A percentile compares a stretch with the other conserved stretches of the same genome.
Evolutionary conservation across 31 red algal species (phyloP).

Genomic region (Bonnemaisonia californica): DNA sequence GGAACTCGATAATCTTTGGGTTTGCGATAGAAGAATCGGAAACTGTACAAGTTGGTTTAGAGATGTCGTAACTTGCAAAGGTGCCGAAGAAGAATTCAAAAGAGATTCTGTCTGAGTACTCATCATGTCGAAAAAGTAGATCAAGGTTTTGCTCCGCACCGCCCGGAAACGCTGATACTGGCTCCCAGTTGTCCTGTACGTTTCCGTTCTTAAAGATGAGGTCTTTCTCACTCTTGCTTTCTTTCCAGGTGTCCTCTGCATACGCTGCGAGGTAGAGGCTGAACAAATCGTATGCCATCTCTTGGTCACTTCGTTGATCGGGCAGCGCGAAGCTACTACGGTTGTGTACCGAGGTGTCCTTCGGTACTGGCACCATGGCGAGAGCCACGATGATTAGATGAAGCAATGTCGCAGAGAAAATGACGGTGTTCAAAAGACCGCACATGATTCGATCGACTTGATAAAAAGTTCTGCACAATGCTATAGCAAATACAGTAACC

Average conservation of each 20-base stretch:
- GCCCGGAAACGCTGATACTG: neutral
- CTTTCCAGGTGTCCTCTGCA: neutral
- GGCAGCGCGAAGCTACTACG: no score
- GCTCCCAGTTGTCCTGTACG: slow-evolving; percentile 16
- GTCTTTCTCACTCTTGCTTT: slow-evolving; percentile 2
- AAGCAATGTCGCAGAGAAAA: no score
- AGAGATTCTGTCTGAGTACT: slow-evolving; percentile 55
- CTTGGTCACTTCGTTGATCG: slow-evolving; percentile 24
- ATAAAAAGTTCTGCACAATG: no score
- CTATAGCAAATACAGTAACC: no score
- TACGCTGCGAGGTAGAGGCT: slow-evolving; percentile 19
- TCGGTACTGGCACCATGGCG: no score
- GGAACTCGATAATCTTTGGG: slow-evolving; percentile 72
- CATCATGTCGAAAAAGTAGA: slow-evolving; percentile 42
- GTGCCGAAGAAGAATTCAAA: slow-evolving; percentile 61
- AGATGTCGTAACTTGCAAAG: slow-evolving; percentile 53
- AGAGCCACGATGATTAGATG: no score
- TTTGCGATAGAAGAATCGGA: slow-evolving; percentile 31
- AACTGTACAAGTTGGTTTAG: slow-evolving; percentile 26
- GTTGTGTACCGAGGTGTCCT: no score
- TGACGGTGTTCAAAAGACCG: no score
- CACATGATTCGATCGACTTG: no score
- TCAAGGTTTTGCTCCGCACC: neutral
- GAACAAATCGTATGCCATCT: slow-evolving; percentile 34
- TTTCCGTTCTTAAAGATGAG: slow-evolving; percentile 32